These are phyloP conservation scores for Wickerhamiella spandovensis DNA, from an alignment of 805 yeast species.

Conservation along the genomic window DNA sequence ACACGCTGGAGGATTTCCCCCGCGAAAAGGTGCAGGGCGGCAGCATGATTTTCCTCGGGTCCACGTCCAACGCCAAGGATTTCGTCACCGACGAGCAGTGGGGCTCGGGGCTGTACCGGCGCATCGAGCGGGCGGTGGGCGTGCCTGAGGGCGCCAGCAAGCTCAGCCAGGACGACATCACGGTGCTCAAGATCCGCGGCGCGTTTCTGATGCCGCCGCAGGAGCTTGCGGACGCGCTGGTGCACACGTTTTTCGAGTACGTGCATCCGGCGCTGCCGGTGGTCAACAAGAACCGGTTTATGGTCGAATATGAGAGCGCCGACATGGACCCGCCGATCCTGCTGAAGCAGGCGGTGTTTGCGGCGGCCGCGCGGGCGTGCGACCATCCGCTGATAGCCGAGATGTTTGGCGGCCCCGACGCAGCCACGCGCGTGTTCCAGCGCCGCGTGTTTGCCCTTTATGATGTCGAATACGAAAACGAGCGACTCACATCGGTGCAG, in stretches of 20 bases:
- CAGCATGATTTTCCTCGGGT: conserved; percentile 3
- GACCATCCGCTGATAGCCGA: conserved; percentile 28
- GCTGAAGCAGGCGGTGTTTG: conserved; percentile 57
- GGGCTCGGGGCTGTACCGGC: not conserved
- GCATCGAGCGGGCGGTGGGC: not conserved
- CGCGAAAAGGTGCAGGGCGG: not conserved
- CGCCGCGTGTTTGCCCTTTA: conserved; percentile 62
- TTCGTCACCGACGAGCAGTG: conserved; percentile 4
- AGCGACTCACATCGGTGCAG: conserved; percentile 48
- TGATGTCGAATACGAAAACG: conserved; percentile 56
- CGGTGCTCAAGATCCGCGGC: conserved; percentile 49
- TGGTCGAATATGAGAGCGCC: conserved; percentile 42
- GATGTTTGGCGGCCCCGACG: conserved; percentile 27
- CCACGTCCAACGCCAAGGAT: conserved; percentile 4
- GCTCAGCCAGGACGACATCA: conserved; percentile 38
- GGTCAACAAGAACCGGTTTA: conserved; percentile 47
- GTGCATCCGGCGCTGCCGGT: conserved; percentile 62
- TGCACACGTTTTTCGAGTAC: conserved; percentile 46
- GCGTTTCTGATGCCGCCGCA: conserved; percentile 57
- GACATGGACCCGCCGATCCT: conserved; percentile 50
- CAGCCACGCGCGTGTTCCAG: conserved; percentile 46
- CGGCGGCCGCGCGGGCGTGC: conserved; percentile 55
- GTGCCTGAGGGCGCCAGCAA: not conserved
- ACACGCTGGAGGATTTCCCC: not conserved
- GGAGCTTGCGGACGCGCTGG: conserved; percentile 44